Base-by-base conservation (phyloP, 768 basidiomycete species). In the Fistulinella prunicolor region DNA sequence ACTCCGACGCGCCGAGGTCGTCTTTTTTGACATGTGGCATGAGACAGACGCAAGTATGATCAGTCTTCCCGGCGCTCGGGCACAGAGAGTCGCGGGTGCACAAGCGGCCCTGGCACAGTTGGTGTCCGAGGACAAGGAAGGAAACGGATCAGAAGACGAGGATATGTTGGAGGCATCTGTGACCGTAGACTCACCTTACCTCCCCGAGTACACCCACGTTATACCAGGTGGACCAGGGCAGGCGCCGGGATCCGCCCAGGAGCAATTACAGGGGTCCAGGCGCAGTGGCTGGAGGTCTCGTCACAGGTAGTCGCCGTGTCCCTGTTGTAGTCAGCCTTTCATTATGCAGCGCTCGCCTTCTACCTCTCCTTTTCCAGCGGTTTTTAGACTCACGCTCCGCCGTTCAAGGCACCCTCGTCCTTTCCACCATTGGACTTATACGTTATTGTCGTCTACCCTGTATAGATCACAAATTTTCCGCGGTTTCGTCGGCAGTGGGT, bases 21-120 rank as follows among this genome's bases (percentile, higher is more conserved):
- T 53, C 2, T 50, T 53, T 37, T 63, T 39, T 38, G 44, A 54
- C 7, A 21, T 50, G 45, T 51, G 45, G 43, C 55, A 58, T 17
- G 28, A 16, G 3, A 37, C 32, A 16, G 20, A 30, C 13, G 34
- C 12, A 14, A n/a, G 42, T 20, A 22, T 20, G 30, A 16, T 22
- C 9, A 3, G 42, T 21, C 17, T n/a, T 23, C 21, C 36, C 16
- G 29, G 16, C 2, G n/a, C 39, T 34, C 40, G 35, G n/a, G 23
- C 34, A 20, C 24, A 5, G 10, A 47, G 9, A 21, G 8, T 51
- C 7, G 32, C 30, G 16, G 4, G 19, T 6, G 23, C 51, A 23
- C 49, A 13, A 10, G 21, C 6, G 12, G 43, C 34, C 7, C 22
- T 54, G 20, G 49, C 32, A 3, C 42, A 2, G 23, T 50, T 13